Evolutionary conservation across 768 basidiomycete species (phyloP), one percentile per base, ranked within the genome.

Genomic region (Termitomyces sp.): DNA sequence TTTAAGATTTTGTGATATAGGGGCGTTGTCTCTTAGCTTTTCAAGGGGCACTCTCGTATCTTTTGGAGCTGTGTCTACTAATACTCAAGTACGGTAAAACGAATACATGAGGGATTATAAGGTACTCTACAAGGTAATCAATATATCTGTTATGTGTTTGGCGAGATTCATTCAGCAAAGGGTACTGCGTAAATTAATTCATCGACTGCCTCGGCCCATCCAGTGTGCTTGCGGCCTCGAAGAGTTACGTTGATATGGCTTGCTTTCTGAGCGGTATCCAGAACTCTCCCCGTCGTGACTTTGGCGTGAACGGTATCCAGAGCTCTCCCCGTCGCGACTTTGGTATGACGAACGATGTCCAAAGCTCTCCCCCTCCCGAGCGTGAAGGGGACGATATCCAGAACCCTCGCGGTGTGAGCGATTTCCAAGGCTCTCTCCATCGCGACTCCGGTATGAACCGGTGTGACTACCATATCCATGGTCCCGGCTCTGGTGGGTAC

Each of bases 81-180:
- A 54, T 43, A 50, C 41, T 54, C 48, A 55, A 60, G 38, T 52
- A 36, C 12, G 36, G 30, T 43, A 35, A 41, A 49, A 28, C 35
- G 53, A 32, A 57, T 40, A 55, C 53, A 54, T 38, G 46, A 51
- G 47, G 36, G 10, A 35, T 61, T 23, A 58, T 61, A 61, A 14
- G 36, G 28, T 60, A 55, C 10, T 61, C 61, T 61, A 58, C 41
- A 53, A 33, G 32, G 40, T 54, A 7, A 30, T 53, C 28, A 41
- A n/a, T 20, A 32, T 30, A 49, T 50, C n/a, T 50, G 13, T 32
- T 20, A 18, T 38, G 3, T 30, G 12, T 30, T 10, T 13, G 23
- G 23, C 32, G 32, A 14, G 23, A 7, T 35, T 38, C 36, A 38
- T 38, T 14, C 28, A 33, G 0, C 23, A 23, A 23, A 23, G 23